Evolutionary conservation across 768 basidiomycete species (phyloP), one percentile per base, ranked within the genome.

Genomic region (Pleurotus ostreatus): DNA sequence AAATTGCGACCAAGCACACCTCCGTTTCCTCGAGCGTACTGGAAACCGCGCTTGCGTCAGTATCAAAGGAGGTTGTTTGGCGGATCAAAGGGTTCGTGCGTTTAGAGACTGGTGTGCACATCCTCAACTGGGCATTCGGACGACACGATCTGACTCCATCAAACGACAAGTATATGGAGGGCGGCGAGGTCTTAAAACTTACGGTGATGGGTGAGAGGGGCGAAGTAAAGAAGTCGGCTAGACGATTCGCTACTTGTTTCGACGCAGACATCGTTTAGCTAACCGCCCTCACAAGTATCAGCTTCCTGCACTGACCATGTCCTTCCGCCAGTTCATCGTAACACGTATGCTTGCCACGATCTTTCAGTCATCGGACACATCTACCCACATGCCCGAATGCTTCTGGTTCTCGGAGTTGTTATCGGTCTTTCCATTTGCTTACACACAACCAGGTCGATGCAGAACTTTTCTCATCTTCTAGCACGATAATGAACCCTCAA

Each of bases 61-160:
- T 93, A 8, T 78, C 84, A 18, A 89, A 87, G 60, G 91, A 92
- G 64, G 69, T 72, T 1, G 73, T 92, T 7, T 94, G 88, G 83
- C 72, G 89, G 60, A 86, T 95, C 34, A 98, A 98, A 66, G 95
- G 94, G 15, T 92, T 94, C 63, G 77, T 95, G 20, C 79, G 78
- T 39, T 67, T 91, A 5, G 68, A 67, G 22, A 68, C 67, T 16
- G 69, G 72, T 6, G 62, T 71, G 60, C 67, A 78, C 65, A 88
- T 94, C 57, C 63, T 96, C 57, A 98, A 98, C 66, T 98, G 93
- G 92, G 94, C 94, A 5, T 98, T 97, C 71, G 92, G 92, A 12
- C 81, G 94, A 40, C 86, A 81, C 66, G 91, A 94, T 23, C 78
- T 85, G 9, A 74, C 68, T 3, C 62, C 68, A 16, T 60, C 71